Base-by-base conservation (phyloP, 371 early-diverging fungal species). In the Funneliformis caledonium region DNA sequence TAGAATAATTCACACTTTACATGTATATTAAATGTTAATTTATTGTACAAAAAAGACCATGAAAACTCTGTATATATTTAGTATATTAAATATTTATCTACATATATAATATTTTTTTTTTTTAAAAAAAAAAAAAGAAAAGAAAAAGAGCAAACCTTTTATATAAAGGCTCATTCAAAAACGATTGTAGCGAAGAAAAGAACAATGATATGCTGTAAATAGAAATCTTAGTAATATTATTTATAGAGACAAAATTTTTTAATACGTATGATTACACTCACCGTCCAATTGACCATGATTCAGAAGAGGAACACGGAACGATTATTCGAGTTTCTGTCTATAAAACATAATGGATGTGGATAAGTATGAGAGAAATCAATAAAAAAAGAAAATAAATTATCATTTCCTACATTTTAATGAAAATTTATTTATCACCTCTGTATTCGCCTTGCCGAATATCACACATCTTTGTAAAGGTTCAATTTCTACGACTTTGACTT, bases 261-360 rank as follows among this genome's bases (percentile, higher is more conserved):
- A 10, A 14, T 56, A 56, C 19, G n/a, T n/a, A 65, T 69, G 5
- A 16, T 26, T 31, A 31, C n/a, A 42, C 26, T 72, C 50, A 52
- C 72, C 50, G 10, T 26, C 50, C 50, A 72, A 50, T 48, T 52
- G 72, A 48, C 72, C 72, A 72, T 42, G 26, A 47, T 77, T 77
- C 77, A 43, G 31, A 11, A 8, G 77, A 62, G 47, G 77, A 60
- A 77, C 77, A 77, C 8, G 77, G 77, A 26, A 77, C 0, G 11
- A 77, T 65, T 1, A 77, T 65, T 62, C 42, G 31, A 37, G 16
- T 19, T 31, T 31, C 16, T 19, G 22, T 37, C 31, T 60, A 19
- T 7, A 56, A 26, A 19, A 7, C 19, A 56, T 56, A 16, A 56
- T 56, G 52, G 52, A 52, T 2, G 52, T 52, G 19, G 52, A 16